Conservation (phyloP, 345 rosid species). For the Citrus cavaleriei region DNA sequence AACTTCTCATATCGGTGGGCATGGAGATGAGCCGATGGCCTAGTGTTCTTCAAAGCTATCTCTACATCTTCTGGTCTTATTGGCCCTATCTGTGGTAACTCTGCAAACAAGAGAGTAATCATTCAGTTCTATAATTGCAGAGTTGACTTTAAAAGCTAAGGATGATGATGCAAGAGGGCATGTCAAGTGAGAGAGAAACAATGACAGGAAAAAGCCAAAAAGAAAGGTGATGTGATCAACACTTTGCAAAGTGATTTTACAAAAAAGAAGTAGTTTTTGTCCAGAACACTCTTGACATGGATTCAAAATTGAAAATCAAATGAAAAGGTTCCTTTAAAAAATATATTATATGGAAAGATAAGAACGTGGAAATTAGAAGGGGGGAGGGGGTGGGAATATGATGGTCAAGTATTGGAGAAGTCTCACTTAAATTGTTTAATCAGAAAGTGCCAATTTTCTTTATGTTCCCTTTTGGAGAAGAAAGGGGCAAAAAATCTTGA, state of each 20-base stretch:
- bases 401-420: not conserved
- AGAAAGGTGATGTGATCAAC: not conserved
- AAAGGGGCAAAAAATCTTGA: not conserved
- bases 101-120: slow-evolving; percentile 35
- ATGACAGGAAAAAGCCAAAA: not conserved
- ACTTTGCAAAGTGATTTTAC: not conserved
- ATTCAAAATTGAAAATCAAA: not conserved
- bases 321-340: too few species aligned
- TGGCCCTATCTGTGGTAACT: slow-evolving; percentile 79
- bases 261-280: not conserved
- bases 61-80: slow-evolving; percentile 64
- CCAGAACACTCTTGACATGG: not conserved
- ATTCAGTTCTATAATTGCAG: not conserved
- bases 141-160: not conserved
- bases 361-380: not conserved
- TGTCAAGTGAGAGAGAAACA: not conserved
- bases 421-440: not conserved
- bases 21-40: slow-evolving; percentile 93
- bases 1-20: slow-evolving; percentile 86
- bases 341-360: not conserved
- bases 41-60: slow-evolving; percentile 72
- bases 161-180: not conserved
- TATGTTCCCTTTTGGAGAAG: not conserved
- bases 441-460: not conserved
- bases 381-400: too few species aligned